Evolutionary conservation across 2,329 filamentous ascomycete genomes (phyloP).

Genomic region (Proliferodiscus dingleyae): DNA sequence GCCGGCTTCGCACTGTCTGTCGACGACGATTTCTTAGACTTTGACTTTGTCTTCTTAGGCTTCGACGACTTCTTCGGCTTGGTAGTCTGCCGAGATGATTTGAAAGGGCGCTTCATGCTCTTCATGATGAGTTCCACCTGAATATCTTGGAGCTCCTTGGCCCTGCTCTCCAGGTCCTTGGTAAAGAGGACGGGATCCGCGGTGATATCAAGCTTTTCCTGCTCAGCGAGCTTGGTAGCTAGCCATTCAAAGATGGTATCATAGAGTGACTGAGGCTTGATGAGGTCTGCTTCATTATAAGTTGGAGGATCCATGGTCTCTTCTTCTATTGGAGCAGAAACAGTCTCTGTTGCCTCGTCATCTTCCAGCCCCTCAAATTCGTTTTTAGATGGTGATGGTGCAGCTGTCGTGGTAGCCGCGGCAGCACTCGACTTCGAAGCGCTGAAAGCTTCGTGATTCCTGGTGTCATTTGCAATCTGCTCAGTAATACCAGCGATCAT

Average conservation of each 20-base stretch:
- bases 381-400: slow-evolving; percentile 37
- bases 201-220: slow-evolving; percentile 63
- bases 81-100: slow-evolving; percentile 14
- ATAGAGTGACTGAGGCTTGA: slow-evolving; percentile 56
- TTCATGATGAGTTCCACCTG: slow-evolving; percentile 67
- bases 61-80: slow-evolving; percentile 39
- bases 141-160: slow-evolving; percentile 66
- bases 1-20: slow-evolving; percentile 28
- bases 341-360: slow-evolving; percentile 41
- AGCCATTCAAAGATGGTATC: slow-evolving; percentile 69
- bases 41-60: slow-evolving; percentile 20
- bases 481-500: slow-evolving; percentile 66
- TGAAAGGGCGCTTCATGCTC: slow-evolving; percentile 52
- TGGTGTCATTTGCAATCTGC: slow-evolving; percentile 67
- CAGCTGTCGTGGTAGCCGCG: slow-evolving; percentile 36
- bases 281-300: slow-evolving; percentile 70
- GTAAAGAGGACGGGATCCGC: slow-evolving; percentile 72
- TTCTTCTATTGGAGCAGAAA: slow-evolving; percentile 35
- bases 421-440: slow-evolving; percentile 38
- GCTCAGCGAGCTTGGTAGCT: slow-evolving; percentile 61
- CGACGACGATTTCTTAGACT: slow-evolving; percentile 21
- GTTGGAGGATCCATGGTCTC: slow-evolving; percentile 56
- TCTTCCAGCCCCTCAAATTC: slow-evolving; percentile 77
- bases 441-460: slow-evolving; percentile 50
- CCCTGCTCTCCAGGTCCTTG: slow-evolving; percentile 65